Evolutionary conservation across 2,329 filamentous ascomycete species (phyloP), one percentile per base, ranked within the genome.

Genomic region (Fusarium setosum): DNA sequence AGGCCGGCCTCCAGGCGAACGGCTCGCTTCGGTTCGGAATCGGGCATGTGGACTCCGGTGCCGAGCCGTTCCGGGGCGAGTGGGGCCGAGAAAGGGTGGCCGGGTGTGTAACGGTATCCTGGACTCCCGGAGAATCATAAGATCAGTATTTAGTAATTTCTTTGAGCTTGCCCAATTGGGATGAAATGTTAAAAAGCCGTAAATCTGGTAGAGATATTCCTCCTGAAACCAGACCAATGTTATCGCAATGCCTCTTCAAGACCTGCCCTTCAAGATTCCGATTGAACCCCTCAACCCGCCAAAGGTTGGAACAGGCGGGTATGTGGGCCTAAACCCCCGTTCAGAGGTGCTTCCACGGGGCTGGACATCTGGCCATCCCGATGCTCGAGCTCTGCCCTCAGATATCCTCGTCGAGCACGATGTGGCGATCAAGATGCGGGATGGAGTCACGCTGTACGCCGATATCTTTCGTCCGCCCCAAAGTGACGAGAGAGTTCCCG

Each of bases 381-480:
- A 32, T 31, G n/a, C 42, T 13, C 42, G 26, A 23, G 26, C 42
- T 3, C 17, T 45, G 10, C n/a, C 24, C 2, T 45, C 42, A 3
- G 42, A 45, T 35, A 35, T 35, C 4, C 15, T 35, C 11, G 32
- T 35, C 32, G 32, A 35, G 32, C 32, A 35, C 12, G 62, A 65
- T 15, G 24, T 53, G 3, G 18, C 40, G 6, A 49, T 63, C 4
- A 23, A 7, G 0, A 35, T 65, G n/a, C 59, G 62, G 3, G 59
- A 65, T n/a, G 59, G 62, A 1, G 17, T 20, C 3, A 44, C 17
- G 0, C 11, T 65, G 10, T 65, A 56, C n/a, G 21, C 29, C 17
- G 62, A 65, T 10, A 45, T 63, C 13, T 56, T 56, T 20, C 50
- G 62, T 4, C 59, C 62, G 1, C 12, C 48, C 0, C 5, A 47